Base-by-base conservation (phyloP, 345 rosid genomes). In the Aquilaria yunnanensis region DNA sequence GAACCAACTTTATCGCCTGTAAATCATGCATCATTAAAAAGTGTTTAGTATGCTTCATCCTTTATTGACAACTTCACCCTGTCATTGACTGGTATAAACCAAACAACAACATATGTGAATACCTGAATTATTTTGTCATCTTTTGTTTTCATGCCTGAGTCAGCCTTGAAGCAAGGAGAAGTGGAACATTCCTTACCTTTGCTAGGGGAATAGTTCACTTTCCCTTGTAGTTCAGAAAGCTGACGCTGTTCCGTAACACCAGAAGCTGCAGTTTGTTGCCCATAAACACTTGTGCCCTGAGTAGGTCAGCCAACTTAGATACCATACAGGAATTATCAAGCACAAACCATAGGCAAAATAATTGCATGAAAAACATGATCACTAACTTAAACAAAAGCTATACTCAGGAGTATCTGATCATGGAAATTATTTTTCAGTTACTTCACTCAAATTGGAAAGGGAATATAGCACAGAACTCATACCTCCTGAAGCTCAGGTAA, bases 1-100 rank as follows among this genome's bases (percentile, higher is more conserved):
- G 96, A 56, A 85, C 69, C 69, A 78, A 78, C 79, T 84, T 87
- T 62, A 93, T 81, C 69, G 88, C 82, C 98, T 89, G 82, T 73
- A 80, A 70, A 67, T 56, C 29, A 67, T 2, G 70, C 66, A 56
- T 51, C 65, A 59, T 48, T 67, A 12, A 62, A 12, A 1, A 68
- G 43, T 37, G 8, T 37, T 59, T 2, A 60, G 56, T 34, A 1
- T 33, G 29, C n/a, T 51, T 16, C 32, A 62, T 12, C 37, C 51
- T 51, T 52, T 16, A 52, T 53, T 32, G 11, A 30, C 32, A 23
- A 14, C 13, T 52, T 41, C 55, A 13, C 41, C 50, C 32, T 9
- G n/a, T 1, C 12, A 46, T 7, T 37, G 43, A 37, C 43, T 37
- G 8, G 5, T 37, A 23, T 23, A 23, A 23, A 60, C 6, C 34